These are phyloP conservation scores for Ascochyta rabiei DNA, from an alignment of 2,329 filamentous ascomycete species.

Conservation along the genomic window DNA sequence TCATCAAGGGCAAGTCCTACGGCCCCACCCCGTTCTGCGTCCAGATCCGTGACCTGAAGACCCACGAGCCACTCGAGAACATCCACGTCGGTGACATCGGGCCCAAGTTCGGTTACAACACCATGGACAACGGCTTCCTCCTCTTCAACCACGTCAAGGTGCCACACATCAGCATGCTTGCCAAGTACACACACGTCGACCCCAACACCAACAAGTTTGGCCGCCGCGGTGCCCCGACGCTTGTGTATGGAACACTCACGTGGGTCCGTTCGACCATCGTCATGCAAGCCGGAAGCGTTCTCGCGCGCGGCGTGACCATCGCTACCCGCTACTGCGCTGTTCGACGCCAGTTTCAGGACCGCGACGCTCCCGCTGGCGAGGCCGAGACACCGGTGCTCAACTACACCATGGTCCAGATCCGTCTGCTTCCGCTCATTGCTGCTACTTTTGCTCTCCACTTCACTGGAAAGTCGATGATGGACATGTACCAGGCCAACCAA, in stretches of 20 bases:
- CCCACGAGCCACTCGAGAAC: conserved; percentile 56
- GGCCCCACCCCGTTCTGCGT: conserved; percentile 82
- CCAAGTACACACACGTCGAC: conserved; percentile 72
- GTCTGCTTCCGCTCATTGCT: conserved; percentile 73
- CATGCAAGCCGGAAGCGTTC: conserved; percentile 71
- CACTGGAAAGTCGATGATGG: conserved; percentile 78
- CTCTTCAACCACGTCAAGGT: conserved; percentile 78
- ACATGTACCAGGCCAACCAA: conserved; percentile 74
- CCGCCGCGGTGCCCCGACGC: conserved; percentile 67
- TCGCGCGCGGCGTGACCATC: conserved; percentile 79
- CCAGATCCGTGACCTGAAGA: conserved; percentile 65
- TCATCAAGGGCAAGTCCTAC: conserved; percentile 69
- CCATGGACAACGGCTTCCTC: conserved; percentile 82
- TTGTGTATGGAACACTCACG: conserved; percentile 77
- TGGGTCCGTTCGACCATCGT: conserved; percentile 77
- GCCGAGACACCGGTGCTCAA: conserved; percentile 78
- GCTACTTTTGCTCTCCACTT: conserved; percentile 80
- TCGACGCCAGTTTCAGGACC: conserved; percentile 78
- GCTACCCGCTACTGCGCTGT: conserved; percentile 76
- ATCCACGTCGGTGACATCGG: conserved; percentile 79
- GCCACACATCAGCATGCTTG: conserved; percentile 75
- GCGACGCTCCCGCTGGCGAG: conserved; percentile 65
- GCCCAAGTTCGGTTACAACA: conserved; percentile 79
- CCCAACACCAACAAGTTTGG: conserved; percentile 71
- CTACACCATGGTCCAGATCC: conserved; percentile 81